Conservation (phyloP, 1,284 basidiomycete species). For the Ustilago sp. region DNA sequence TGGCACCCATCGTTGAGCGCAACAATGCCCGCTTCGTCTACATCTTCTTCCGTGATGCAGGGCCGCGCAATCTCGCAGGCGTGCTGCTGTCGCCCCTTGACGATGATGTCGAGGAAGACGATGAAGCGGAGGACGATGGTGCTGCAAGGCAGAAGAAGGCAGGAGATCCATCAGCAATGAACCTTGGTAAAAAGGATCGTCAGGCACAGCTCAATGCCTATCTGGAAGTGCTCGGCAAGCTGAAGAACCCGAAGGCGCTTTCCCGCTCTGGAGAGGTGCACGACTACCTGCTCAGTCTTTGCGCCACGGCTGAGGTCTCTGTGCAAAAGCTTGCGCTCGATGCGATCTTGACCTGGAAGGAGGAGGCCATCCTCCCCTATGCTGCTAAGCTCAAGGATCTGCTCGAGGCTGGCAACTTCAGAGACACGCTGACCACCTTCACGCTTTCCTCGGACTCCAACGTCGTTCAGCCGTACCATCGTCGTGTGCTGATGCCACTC, state of each 20-base stretch:
- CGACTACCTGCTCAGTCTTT: conserved; percentile 78
- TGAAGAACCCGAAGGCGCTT: conserved; percentile 89
- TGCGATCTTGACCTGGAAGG: conserved; percentile 87
- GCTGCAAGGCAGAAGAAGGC: conserved; percentile 14
- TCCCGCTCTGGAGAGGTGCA: conserved; percentile 79
- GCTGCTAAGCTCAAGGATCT: conserved; percentile 79
- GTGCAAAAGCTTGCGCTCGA: conserved; percentile 83
- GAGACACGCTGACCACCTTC: conserved; percentile 85
- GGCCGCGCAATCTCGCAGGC: conserved; percentile 45
- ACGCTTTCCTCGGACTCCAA: conserved; percentile 67
- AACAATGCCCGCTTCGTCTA: conserved; percentile 57
- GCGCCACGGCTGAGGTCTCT: conserved; percentile 85
- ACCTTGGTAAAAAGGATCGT: conserved; percentile 45
- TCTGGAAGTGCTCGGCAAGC: conserved; percentile 87
- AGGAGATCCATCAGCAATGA: conserved; percentile 28
- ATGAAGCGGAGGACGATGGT: conserved; percentile 23
- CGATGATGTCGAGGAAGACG: conserved; percentile 40
- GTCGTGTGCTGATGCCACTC: conserved; percentile 80
- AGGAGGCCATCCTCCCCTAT: conserved; percentile 77
- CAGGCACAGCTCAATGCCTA: conserved; percentile 71
- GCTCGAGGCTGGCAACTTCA: conserved; percentile 86
- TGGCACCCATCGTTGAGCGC: conserved; percentile 51
- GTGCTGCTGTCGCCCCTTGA: conserved; percentile 41
- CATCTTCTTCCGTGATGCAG: conserved; percentile 57
- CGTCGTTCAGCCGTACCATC: conserved; percentile 76